Evolutionary conservation across 2,329 filamentous ascomycete genomes (phyloP), one percentile per base, ranked within the genome.

Genomic region (Aspergillus vadensis): DNA sequence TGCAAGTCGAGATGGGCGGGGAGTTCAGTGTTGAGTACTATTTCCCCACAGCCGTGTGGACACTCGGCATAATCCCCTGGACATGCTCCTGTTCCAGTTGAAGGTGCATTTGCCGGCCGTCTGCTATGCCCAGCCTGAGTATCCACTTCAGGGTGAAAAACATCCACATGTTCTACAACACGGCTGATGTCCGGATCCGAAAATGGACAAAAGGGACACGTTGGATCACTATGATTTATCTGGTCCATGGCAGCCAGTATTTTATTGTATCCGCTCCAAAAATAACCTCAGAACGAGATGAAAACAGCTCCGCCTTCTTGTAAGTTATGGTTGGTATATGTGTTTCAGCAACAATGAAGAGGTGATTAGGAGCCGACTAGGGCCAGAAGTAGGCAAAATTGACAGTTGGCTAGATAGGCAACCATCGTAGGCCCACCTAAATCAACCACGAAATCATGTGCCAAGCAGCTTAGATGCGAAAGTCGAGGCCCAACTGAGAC

Each of bases 1-100:
- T 89, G 87, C 58, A 88, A 76, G 66, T 88, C 84, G 38, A 88
- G 68, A 69, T 90, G 87, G 48, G 78, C 81, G 15, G 84, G 80
- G 38, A 89, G 75, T 66, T 88, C 84, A 15, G 76, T 72, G 7
- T 78, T 67, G 6, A 79, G 73, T 19, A 88, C 72, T n/a, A 80
- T 71, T 70, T 90, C 87, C 32, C 83, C 84, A 69, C 88, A 91
- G 21, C 80, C 82, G 15, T 84, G 81, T 36, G 84, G 81, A 66
- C 86, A 88, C 44, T 82, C 77, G 21, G 81, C 76, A 67, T 86
- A 86, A 54, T 69, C 67, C 10, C 66, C 59, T 12, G 21, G 10
- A 9, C 14, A 7, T 4, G 69, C 65, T 6, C 65, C 43, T 36
- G 56, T 49, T 21, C 50, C 44, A n/a, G 36, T 17, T 54, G 48